Percentiles rank a stretch among this genome's conserved stretches.
Evolutionary conservation across 495 filamentous ascomycete species (phyloP).

Genomic region (Penicillium macrosclerotiorum): DNA sequence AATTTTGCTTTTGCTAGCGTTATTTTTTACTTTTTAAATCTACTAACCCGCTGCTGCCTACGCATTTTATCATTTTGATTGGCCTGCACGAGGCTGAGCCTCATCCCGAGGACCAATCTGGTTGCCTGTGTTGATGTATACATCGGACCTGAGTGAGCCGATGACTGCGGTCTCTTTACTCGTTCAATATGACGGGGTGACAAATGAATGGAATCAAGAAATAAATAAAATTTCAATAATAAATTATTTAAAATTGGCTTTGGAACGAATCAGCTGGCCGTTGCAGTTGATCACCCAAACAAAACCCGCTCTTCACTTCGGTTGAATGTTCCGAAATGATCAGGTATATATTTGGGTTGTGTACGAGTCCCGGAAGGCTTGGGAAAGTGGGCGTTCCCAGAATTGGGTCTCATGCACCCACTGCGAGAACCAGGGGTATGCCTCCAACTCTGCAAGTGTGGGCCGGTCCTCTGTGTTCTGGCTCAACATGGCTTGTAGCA

Average conservation of each 20-base stretch:
- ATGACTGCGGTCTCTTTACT: no score
- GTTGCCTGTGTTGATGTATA: no score
- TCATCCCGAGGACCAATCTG: no score
- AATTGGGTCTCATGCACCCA: constrained; percentile 13
- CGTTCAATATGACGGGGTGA: no score
- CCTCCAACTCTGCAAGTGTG: constrained; percentile 8
- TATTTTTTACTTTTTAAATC: background rate
- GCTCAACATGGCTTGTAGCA: constrained; percentile 20
- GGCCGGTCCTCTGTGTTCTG: constrained; percentile 17
- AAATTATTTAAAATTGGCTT: no score
- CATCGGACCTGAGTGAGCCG: no score
- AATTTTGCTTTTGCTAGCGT: constrained; percentile 13
- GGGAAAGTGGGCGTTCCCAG: constrained; percentile 12
- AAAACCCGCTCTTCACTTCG: no score
- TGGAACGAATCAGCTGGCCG: no score
- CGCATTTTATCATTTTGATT: background rate
- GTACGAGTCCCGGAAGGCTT: background rate
- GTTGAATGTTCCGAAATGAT: no score
- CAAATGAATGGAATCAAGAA: no score
- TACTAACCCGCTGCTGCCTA: constrained; percentile 4
- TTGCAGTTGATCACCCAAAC: no score
- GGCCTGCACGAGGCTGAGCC: background rate
- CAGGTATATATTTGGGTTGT: background rate
- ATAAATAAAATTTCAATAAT: no score
- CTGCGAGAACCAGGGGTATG: constrained; percentile 24